A percentile compares a stretch with the other conserved stretches of the same genome.
Conservation (phyloP, 2,329 filamentous ascomycete species). For the Lasiodiplodia hormozganensis region DNA sequence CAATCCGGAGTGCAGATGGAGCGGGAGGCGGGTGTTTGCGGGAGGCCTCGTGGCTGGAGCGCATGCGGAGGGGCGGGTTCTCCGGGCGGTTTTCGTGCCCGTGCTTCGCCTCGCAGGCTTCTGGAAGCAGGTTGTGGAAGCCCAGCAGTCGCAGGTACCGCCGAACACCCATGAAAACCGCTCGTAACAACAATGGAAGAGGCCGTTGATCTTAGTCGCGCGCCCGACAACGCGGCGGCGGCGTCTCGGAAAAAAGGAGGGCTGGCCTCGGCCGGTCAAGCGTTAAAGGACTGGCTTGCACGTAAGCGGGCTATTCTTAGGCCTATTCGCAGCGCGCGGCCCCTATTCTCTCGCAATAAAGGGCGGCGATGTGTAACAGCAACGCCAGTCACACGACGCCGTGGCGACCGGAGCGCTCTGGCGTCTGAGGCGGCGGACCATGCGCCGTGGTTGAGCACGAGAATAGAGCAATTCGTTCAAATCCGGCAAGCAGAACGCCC, state of each 20-base stretch:
- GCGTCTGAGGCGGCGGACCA: constrained; percentile 22
- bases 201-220: constrained; percentile 8
- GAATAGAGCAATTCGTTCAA: constrained; percentile 15
- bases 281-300: constrained; percentile 5
- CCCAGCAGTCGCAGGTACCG: neutral
- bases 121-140: constrained; percentile 4
- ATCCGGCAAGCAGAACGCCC: constrained; percentile 18
- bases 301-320: constrained; percentile 25
- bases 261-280: constrained; percentile 17
- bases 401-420: constrained; percentile 13
- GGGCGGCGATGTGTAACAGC: constrained; percentile 23
- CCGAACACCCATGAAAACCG: constrained; percentile 2
- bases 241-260: constrained; percentile 23
- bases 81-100: constrained; percentile 22
- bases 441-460: constrained; percentile 23
- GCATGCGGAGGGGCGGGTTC: constrained; percentile 11
- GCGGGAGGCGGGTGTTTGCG: constrained; percentile 23
- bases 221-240: neutral
- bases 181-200: constrained; percentile 15
- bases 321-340: neutral
- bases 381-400: constrained; percentile 15
- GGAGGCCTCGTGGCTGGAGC: constrained; percentile 24
- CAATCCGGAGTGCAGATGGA: constrained; percentile 28
- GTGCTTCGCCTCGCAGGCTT: neutral
- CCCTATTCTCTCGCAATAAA: constrained; percentile 2